Evolutionary conservation across 2,329 filamentous ascomycete species (phyloP).

Genomic region (Penicillium corylophilum): DNA sequence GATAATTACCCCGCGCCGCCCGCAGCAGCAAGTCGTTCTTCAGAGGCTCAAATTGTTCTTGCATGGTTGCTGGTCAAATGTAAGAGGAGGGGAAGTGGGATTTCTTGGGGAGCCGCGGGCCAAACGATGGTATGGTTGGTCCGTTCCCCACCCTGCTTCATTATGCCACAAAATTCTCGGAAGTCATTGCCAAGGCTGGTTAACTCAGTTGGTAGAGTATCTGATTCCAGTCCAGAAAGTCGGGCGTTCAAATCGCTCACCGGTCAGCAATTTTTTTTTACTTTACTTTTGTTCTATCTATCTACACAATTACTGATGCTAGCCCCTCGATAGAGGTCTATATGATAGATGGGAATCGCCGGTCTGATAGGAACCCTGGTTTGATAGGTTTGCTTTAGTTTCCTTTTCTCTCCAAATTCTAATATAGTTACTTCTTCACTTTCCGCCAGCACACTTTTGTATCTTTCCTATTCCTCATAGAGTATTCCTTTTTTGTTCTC

Average conservation of each 20-base stretch:
- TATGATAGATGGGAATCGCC: too few relatives aligned
- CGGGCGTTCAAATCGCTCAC: not conserved
- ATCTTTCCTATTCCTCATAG: too few relatives aligned
- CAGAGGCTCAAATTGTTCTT: conserved; percentile 72
- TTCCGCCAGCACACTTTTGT: too few relatives aligned
- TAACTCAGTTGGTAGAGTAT: not conserved
- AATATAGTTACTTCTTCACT: too few relatives aligned
- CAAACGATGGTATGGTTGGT: conserved; percentile 6
- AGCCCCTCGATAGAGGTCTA: too few relatives aligned
- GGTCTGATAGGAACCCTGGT: too few relatives aligned
- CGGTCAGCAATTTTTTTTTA: not conserved
- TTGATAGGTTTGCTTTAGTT: too few relatives aligned
- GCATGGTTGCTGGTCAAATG: conserved; percentile 53
- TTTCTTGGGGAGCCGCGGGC: conserved; percentile 18
- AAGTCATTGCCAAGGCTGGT: not conserved
- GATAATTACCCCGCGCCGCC: conserved; percentile 72
- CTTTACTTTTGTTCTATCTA: too few relatives aligned
- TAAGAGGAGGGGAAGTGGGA: conserved; percentile 26
- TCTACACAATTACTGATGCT: too few relatives aligned
- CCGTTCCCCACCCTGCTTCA: not conserved
- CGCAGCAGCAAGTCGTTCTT: conserved; percentile 91
- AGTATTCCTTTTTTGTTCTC: too few relatives aligned
- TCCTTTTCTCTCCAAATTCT: too few relatives aligned
- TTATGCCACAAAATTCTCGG: not conserved
- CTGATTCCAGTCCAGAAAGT: not conserved